These are phyloP conservation scores for Penicillium thymicola DNA, from an alignment of 2,329 filamentous ascomycete species.

Conservation along the genomic window DNA sequence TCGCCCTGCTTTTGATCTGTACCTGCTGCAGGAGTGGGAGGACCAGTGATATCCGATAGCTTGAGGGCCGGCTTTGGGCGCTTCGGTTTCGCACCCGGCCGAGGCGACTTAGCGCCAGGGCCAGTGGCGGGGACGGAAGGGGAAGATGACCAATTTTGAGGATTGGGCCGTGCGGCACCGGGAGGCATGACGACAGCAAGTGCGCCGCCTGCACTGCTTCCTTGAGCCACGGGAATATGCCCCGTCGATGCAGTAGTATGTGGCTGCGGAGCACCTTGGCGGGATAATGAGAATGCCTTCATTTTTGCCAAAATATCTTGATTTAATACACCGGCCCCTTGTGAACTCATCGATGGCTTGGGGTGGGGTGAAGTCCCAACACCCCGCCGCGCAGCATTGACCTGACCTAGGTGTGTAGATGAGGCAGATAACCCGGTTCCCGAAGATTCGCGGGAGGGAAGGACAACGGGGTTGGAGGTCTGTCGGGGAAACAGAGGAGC, in stretches of 20 bases:
- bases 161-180: conserved; percentile 25
- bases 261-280: conserved; percentile 55
- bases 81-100: conserved; percentile 46
- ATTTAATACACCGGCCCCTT: conserved; percentile 51
- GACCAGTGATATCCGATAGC: conserved; percentile 48
- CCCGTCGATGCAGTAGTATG: conserved; percentile 35
- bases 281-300: conserved; percentile 65
- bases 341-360: conserved; percentile 33
- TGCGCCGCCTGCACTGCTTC: conserved; percentile 26
- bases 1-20: conserved; percentile 18
- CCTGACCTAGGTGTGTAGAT: conserved; percentile 77
- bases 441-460: conserved; percentile 23
- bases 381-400: conserved; percentile 63
- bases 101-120: conserved; percentile 44
- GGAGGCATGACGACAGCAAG: conserved; percentile 31
- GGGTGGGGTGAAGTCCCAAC: conserved; percentile 26
- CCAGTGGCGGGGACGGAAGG: conserved; percentile 36
- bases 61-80: conserved; percentile 48
- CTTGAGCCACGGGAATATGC: conserved; percentile 25
- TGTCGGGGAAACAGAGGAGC: conserved; percentile 12
- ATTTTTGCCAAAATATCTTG: conserved; percentile 67
- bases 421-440: conserved; percentile 62
- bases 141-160: conserved; percentile 35
- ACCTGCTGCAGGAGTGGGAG: conserved; percentile 41
- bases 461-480: conserved; percentile 28